A percentile compares a stretch with the other conserved stretches of the same genome.
phyloP scores from a whole-genome alignment of 768 basidiomycete genomes.

The Boletus sensibilis region DNA sequence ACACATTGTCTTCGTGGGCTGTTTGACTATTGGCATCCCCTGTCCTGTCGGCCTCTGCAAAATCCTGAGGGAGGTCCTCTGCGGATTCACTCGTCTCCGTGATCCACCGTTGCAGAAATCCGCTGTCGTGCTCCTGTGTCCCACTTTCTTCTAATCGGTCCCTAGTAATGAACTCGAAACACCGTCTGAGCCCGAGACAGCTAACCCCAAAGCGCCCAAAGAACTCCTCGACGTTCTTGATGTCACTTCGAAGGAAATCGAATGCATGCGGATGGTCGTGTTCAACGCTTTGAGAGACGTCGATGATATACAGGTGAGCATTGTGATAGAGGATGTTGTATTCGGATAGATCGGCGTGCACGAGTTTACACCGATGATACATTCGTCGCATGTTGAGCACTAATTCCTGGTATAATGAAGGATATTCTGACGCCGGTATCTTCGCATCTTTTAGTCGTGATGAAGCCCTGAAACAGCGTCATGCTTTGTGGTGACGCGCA shows the following conservation, averaged over 20 bases:
- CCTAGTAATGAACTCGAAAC: conserved; percentile 86
- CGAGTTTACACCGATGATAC: conserved; percentile 88
- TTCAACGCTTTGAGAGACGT: conserved; percentile 98
- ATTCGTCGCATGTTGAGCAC: conserved; percentile 77
- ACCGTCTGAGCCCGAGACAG: conserved; percentile 74
- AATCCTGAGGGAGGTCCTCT: conserved; percentile 11
- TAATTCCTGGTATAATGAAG: conserved; percentile 72
- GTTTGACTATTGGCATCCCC: conserved; percentile 19
- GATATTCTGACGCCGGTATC: conserved; percentile 50
- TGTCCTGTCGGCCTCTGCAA: conserved; percentile 10
- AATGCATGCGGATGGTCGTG: conserved; percentile 97
- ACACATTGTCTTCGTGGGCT: conserved; percentile 83
- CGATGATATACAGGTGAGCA: conserved; percentile 86
- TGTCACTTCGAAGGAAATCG: conserved; percentile 91
- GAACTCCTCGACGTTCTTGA: conserved; percentile 92
- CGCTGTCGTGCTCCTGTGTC: conserved; percentile 25
- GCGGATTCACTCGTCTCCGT: conserved; percentile 34
- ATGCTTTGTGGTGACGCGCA: not conserved
- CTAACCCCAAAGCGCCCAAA: conserved; percentile 74
- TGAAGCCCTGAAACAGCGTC: conserved; percentile 62
- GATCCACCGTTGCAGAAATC: conserved; percentile 48
- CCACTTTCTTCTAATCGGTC: conserved; percentile 42
- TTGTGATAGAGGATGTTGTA: conserved; percentile 94
- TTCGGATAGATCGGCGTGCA: conserved; percentile 97
- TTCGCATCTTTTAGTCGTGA: conserved; percentile 90